Evolutionary conservation across 495 filamentous ascomycete genomes (phyloP).

Genomic region (Penicillium roqueforti): DNA sequence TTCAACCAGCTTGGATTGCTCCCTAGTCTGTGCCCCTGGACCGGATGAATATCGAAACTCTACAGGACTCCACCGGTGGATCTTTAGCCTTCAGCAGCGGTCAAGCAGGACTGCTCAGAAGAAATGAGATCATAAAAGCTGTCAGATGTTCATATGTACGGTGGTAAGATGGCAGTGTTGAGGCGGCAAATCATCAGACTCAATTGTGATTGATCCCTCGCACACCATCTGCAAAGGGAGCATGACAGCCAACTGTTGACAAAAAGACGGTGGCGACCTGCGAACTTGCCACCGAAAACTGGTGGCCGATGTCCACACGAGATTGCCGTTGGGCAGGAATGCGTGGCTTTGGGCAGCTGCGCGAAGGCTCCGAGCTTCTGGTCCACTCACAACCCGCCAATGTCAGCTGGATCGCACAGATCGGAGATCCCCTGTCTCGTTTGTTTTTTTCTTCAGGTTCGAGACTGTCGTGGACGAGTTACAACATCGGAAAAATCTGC

Average conservation of each 20-base stretch:
- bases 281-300: slow-evolving; percentile 23
- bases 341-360: slow-evolving; percentile 40
- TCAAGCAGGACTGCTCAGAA: slow-evolving; percentile 3
- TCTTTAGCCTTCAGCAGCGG: slow-evolving; percentile 10
- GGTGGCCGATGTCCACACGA: slow-evolving; percentile 8
- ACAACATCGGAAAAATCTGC: slow-evolving; percentile 7
- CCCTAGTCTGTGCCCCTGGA: slow-evolving; percentile 25
- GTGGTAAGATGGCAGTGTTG: not conserved
- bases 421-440: slow-evolving; percentile 14
- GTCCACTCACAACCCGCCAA: slow-evolving; percentile 19
- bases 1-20: slow-evolving; percentile 23
- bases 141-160: slow-evolving; percentile 6
- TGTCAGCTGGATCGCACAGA: slow-evolving; percentile 21
- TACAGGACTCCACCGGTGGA: slow-evolving; percentile 13
- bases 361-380: slow-evolving; percentile 8
- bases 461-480: slow-evolving; percentile 3
- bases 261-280: slow-evolving; percentile 11
- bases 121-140: not conserved
- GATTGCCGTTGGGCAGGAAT: slow-evolving; percentile 41
- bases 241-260: slow-evolving; percentile 2
- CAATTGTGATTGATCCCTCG: slow-evolving; percentile 6
- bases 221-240: slow-evolving; percentile 2
- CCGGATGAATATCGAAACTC: slow-evolving; percentile 8
- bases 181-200: slow-evolving; percentile 4
- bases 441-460: slow-evolving; percentile 7